Percentiles rank a stretch among this genome's conserved stretches.
phyloP scores from a whole-genome alignment of 2,329 filamentous ascomycete genomes.

The Ophiocordyceps robertsii region DNA sequence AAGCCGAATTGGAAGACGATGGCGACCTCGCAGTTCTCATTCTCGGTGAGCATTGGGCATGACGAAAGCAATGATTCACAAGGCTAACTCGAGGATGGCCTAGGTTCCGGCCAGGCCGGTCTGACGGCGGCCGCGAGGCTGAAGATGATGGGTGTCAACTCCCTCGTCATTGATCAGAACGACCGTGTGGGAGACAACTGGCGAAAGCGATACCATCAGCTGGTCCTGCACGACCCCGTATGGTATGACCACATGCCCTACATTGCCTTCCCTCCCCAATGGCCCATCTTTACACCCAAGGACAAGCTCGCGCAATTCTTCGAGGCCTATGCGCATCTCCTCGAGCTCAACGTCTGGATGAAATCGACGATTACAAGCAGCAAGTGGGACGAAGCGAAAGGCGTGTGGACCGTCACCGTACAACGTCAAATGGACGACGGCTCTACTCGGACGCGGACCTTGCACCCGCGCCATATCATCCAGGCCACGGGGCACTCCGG shows the following conservation, averaged over 20 bases:
- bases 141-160: constrained; percentile 41
- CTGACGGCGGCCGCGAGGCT: constrained; percentile 43
- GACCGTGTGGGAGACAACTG: constrained; percentile 49
- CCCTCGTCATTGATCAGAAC: constrained; percentile 46
- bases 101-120: constrained; percentile 47
- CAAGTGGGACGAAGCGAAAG: constrained; percentile 33
- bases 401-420: constrained; percentile 42
- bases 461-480: constrained; percentile 50
- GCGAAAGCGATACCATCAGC: constrained; percentile 47
- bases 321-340: constrained; percentile 46
- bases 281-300: constrained; percentile 60
- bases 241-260: constrained; percentile 51
- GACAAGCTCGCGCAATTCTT: constrained; percentile 60
- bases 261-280: constrained; percentile 47
- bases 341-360: constrained; percentile 60
- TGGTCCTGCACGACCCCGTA: constrained; percentile 56
- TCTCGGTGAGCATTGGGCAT: constrained; percentile 38
- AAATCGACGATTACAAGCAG: constrained; percentile 32
- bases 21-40: constrained; percentile 45
- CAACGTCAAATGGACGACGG: constrained; percentile 35
- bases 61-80: accelerated
- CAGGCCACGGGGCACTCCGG: constrained; percentile 57
- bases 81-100: no score
- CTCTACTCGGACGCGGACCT: constrained; percentile 33
- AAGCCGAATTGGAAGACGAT: constrained; percentile 31